Evolutionary conservation across 805 yeast genomes (phyloP).

Genomic region (Spathaspora boniae): DNA sequence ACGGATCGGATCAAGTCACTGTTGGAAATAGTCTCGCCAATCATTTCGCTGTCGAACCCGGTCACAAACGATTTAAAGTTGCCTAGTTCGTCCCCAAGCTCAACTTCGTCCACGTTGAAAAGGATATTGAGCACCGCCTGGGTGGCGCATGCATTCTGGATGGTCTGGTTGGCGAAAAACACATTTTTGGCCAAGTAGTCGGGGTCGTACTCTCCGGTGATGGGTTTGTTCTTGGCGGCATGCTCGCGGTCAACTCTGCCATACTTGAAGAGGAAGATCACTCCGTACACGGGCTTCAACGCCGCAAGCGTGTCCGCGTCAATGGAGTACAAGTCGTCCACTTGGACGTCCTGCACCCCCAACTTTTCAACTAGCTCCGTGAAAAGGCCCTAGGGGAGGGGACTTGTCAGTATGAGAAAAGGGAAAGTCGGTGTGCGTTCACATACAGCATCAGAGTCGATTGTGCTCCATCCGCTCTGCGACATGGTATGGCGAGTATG

Average conservation of each 20-base stretch:
- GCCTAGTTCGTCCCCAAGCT: slow-evolving; percentile 46
- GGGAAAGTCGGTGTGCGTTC: neutral
- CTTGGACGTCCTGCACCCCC: slow-evolving; percentile 50
- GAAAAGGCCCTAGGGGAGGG: slow-evolving; percentile 47
- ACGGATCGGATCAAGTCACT: slow-evolving; percentile 52
- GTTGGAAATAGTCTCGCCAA: slow-evolving; percentile 60
- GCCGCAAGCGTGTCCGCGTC: slow-evolving; percentile 40
- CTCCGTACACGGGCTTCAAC: slow-evolving; percentile 50
- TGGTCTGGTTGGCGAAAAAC: slow-evolving; percentile 61
- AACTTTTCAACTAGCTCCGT: slow-evolving; percentile 57
- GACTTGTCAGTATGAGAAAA: slow-evolving; percentile 11
- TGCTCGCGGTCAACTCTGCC: slow-evolving; percentile 34
- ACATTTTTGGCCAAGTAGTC: slow-evolving; percentile 33
- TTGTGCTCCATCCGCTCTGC: slow-evolving; percentile 52
- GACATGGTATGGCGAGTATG: slow-evolving; percentile 4
- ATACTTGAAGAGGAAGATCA: slow-evolving; percentile 61
- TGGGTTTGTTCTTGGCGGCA: slow-evolving; percentile 31
- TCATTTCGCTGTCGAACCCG: slow-evolving; percentile 52
- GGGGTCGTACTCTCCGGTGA: slow-evolving; percentile 42
- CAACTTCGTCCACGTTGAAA: slow-evolving; percentile 32
- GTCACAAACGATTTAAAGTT: slow-evolving; percentile 48
- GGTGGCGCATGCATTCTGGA: slow-evolving; percentile 72
- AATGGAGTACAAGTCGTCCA: slow-evolving; percentile 55
- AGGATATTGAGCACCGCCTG: slow-evolving; percentile 62
- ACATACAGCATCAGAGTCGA: slow-evolving; percentile 60